A percentile compares a stretch with the other conserved stretches of the same genome.
phyloP scores from a whole-genome alignment of 768 basidiomycete genomes.

The Tubosaeta sp. region DNA sequence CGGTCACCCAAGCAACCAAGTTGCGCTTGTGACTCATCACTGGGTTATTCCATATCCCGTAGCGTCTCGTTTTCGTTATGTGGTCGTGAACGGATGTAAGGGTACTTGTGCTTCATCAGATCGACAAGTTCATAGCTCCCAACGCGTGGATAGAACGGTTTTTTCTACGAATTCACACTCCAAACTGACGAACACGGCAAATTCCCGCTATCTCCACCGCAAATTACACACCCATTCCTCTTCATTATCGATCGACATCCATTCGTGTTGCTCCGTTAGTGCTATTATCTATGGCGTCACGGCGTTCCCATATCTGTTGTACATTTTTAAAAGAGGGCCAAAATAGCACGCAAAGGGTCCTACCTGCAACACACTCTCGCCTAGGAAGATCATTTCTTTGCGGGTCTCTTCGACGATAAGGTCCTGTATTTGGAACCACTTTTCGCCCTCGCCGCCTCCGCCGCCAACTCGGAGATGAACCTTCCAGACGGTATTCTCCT shows the following conservation, averaged over 20 bases:
- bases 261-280: slow-evolving; percentile 22
- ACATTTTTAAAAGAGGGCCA: slow-evolving; percentile 9
- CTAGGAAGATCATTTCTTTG: slow-evolving; percentile 96
- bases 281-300: slow-evolving; percentile 25
- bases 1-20: no score
- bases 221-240: slow-evolving; percentile 1
- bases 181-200: slow-evolving; percentile 20
- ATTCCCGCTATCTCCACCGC: slow-evolving; percentile 31
- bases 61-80: slow-evolving; percentile 8
- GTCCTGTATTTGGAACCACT: slow-evolving; percentile 97
- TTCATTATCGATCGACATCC: slow-evolving; percentile 31
- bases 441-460: slow-evolving; percentile 78
- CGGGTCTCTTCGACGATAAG: slow-evolving; percentile 94
- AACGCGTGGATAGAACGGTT: slow-evolving; percentile 1
- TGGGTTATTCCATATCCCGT: neutral
- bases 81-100: slow-evolving; percentile 10
- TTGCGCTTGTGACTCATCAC: neutral
- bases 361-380: slow-evolving; percentile 95
- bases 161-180: slow-evolving; percentile 6
- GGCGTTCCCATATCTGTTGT: slow-evolving; percentile 61
- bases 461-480: slow-evolving; percentile 75
- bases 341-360: slow-evolving; percentile 4
- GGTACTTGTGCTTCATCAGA: slow-evolving; percentile 4
- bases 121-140: neutral
- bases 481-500: slow-evolving; percentile 91